These are phyloP conservation scores for Populus hybrid DNA, from an alignment of 441 rosid genomes.

Conservation along the genomic window DNA sequence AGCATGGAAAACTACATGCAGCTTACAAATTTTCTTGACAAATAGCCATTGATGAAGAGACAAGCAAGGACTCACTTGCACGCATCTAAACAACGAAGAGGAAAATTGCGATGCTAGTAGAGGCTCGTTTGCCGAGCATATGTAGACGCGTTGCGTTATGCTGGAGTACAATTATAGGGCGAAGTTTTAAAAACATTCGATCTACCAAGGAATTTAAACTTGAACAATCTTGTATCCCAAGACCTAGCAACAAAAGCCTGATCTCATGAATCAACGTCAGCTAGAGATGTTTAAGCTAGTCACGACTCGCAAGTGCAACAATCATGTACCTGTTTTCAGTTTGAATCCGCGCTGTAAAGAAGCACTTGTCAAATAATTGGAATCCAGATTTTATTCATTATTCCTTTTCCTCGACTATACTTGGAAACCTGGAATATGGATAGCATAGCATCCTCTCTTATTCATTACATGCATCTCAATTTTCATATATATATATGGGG, in stretches of 20 bases:
- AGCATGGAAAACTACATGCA: no score
- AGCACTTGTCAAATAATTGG: neutral
- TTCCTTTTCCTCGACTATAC: neutral
- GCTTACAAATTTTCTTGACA: no score
- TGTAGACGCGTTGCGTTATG: no score
- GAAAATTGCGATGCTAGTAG: no score
- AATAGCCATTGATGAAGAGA: no score
- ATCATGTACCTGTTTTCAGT: neutral
- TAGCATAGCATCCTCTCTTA: constrained; percentile 9
- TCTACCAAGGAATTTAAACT: neutral
- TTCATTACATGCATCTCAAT: constrained; percentile 16
- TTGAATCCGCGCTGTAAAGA: neutral
- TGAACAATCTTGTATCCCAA: neutral
- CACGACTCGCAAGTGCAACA: neutral
- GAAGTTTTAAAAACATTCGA: no score
- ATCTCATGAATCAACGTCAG: neutral
- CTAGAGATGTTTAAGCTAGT: neutral
- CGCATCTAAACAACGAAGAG: no score
- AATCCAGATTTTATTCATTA: neutral
- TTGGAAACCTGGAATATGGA: neutral
- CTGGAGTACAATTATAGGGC: neutral
- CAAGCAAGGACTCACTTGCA: no score
- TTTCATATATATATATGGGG: constrained; percentile 1
- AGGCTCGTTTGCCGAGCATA: no score
- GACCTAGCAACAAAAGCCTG: neutral